Conservation (phyloP, 2,329 filamentous ascomycete species). For the Fusarium mangiferae region DNA sequence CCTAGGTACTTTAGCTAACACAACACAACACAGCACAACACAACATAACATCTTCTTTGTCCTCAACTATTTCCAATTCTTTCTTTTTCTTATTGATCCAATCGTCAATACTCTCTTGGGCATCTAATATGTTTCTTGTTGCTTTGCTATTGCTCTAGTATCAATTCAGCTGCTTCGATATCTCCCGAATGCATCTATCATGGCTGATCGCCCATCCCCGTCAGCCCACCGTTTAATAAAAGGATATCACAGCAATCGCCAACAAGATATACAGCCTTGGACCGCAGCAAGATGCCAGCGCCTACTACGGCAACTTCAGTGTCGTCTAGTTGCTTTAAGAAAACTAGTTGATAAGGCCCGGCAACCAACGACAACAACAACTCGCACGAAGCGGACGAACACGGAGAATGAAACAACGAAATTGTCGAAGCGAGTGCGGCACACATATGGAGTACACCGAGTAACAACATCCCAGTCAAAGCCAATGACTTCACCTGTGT, state of each 20-base stretch:
- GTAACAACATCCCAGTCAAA: slow-evolving; percentile 6
- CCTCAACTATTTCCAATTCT: not conserved
- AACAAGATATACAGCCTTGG: slow-evolving; percentile 51
- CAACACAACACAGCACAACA: not conserved
- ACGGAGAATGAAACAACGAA: slow-evolving; percentile 4
- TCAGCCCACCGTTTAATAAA: slow-evolving; percentile 29
- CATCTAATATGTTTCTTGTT: not conserved
- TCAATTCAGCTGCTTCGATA: not conserved
- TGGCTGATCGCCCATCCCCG: slow-evolving; percentile 16
- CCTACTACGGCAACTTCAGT: slow-evolving; percentile 58
- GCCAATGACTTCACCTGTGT: not conserved
- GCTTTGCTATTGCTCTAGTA: not conserved
- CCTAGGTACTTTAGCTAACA: not conserved
- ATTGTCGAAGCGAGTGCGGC: slow-evolving; percentile 43
- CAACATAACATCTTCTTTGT: not conserved
- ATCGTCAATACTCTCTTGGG: not conserved
- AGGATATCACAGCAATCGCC: not conserved
- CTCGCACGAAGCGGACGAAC: slow-evolving; percentile 37
- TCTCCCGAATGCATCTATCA: not conserved
- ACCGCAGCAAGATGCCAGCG: slow-evolving; percentile 60
- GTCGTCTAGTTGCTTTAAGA: slow-evolving; percentile 54
- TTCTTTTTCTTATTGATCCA: not conserved
- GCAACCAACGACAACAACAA: not conserved
- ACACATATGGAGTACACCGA: slow-evolving; percentile 45
- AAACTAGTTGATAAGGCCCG: slow-evolving; percentile 46